A percentile compares a stretch with the other conserved stretches of the same genome.
These are phyloP conservation scores for Globomyces pollinis-pini DNA, from an alignment of 192 early-diverging fungal species.

Conservation along the genomic window DNA sequence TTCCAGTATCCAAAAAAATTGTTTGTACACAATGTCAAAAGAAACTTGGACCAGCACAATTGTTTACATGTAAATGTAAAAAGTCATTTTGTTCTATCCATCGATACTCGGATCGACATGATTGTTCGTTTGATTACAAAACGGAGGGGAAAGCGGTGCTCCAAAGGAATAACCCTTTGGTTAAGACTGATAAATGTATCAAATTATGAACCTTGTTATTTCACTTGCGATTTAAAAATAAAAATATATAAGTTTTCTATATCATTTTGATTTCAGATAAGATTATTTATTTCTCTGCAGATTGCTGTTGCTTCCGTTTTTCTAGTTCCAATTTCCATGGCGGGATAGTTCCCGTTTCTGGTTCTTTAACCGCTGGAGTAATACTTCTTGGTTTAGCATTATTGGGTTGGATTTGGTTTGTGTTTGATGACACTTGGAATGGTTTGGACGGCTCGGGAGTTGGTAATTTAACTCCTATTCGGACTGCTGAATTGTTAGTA, in stretches of 20 bases:
- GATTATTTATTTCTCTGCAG: neutral
- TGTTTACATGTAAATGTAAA: conserved; percentile 49
- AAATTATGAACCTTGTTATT: neutral
- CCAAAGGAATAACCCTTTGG: conserved; percentile 43
- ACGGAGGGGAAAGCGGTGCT: conserved; percentile 29
- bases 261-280: conserved; percentile 3
- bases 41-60: conserved; percentile 39
- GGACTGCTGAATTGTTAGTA: too few species aligned
- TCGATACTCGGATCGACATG: conserved; percentile 47
- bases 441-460: neutral
- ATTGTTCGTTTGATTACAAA: conserved; percentile 44
- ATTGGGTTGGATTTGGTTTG: neutral
- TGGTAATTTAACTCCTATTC: neutral
- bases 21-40: conserved; percentile 38
- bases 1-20: neutral
- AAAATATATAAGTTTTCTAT: neutral
- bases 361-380: neutral
- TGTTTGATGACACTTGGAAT: neutral
- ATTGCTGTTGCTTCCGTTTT: neutral
- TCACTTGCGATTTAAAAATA: neutral
- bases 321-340: conserved; percentile 9
- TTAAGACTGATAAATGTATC: conserved; percentile 36
- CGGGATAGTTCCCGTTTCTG: neutral
- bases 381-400: neutral
- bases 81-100: conserved; percentile 42